Evolutionary conservation across 192 early-diverging fungal genomes (phyloP).

Genomic region (Linnemannia schmuckeri): DNA sequence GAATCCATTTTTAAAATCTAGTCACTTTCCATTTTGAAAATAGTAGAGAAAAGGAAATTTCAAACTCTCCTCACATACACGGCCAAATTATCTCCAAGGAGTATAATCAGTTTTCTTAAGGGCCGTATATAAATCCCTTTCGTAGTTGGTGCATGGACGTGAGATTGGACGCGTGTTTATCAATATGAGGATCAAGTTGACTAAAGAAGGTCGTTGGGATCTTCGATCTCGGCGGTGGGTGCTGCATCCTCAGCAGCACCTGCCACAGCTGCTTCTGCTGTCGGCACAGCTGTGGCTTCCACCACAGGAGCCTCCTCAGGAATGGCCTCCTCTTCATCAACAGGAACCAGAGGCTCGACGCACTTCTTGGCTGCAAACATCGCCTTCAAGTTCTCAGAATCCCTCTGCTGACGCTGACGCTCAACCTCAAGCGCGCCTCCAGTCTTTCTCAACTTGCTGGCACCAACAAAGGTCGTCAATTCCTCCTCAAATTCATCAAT

Average conservation of each 20-base stretch:
- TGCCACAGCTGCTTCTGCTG: background rate
- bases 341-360: background rate
- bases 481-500: conserved; percentile 87
- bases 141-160: no score
- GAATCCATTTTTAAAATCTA: background rate
- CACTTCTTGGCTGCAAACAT: conserved; percentile 52
- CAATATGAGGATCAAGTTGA: background rate
- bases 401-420: conserved; percentile 75
- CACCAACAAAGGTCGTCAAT: conserved; percentile 72
- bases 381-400: conserved; percentile 71
- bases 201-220: background rate
- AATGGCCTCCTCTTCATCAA: background rate
- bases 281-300: background rate
- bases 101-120: background rate
- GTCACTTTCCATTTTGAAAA: conserved; percentile 26
- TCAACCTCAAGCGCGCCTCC: conserved; percentile 83
- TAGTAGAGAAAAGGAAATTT: conserved; percentile 16
- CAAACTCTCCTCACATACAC: background rate
- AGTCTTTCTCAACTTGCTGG: conserved; percentile 78
- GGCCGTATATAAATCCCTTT: background rate
- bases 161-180: background rate
- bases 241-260: background rate
- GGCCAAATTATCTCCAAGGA: background rate
- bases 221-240: background rate
- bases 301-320: background rate